phyloP scores from a whole-genome alignment of 495 filamentous ascomycete genomes.

The Clavariopsis aquatica region DNA sequence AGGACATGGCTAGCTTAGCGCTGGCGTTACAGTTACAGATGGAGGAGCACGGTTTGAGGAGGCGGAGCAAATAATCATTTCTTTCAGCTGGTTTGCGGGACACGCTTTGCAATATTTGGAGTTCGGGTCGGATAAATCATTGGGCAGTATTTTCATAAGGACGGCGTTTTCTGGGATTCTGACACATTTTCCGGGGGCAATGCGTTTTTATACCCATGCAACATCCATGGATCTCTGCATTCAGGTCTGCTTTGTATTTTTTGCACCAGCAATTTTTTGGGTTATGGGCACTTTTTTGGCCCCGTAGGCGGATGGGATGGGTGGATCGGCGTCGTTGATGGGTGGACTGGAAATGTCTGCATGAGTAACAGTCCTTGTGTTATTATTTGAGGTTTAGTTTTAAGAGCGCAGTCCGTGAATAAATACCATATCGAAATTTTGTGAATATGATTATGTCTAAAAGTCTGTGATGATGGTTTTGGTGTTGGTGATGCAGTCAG shows the following conservation, averaged over 20 bases:
- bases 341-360: background rate
- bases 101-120: conserved; percentile 12
- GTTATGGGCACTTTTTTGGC: too few relatives aligned
- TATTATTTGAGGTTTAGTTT: background rate
- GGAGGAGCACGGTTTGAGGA: conserved; percentile 60
- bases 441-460: background rate
- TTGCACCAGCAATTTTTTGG: background rate
- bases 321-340: background rate
- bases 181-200: background rate
- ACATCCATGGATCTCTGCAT: conserved; percentile 4
- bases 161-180: background rate
- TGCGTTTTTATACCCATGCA: conserved; percentile 6
- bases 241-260: conserved; percentile 7
- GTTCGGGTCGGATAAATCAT: background rate
- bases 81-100: background rate
- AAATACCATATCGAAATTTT: background rate
- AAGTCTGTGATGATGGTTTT: background rate
- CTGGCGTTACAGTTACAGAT: conserved; percentile 61
- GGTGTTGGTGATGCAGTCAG: background rate
- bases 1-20: conserved; percentile 42
- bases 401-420: background rate
- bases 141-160: background rate
- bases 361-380: background rate
- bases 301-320: too few relatives aligned
- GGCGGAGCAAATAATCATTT: conserved; percentile 44